A percentile compares a stretch with the other conserved stretches of the same genome.
These are phyloP conservation scores for Diutina pseudorugosa DNA, from an alignment of 1,139 yeast genomes.

Conservation along the genomic window DNA sequence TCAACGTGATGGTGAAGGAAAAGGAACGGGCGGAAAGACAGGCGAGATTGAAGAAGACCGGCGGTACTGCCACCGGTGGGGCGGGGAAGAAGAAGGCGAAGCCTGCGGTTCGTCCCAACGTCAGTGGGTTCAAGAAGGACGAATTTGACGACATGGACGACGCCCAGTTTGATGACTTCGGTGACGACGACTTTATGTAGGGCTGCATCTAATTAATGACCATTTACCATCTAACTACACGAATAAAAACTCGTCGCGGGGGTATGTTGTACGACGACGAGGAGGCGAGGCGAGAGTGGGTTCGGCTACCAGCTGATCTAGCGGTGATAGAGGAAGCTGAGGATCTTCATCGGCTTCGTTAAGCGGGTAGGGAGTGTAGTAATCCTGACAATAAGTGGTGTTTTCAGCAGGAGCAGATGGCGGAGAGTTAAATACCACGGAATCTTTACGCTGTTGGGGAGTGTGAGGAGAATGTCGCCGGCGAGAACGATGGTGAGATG, in stretches of 20 bases:
- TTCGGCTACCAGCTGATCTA: neutral
- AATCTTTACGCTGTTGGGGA: neutral
- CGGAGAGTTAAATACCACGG: neutral
- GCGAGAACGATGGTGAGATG: neutral
- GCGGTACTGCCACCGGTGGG: slow-evolving; percentile 85
- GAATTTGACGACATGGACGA: slow-evolving; percentile 42
- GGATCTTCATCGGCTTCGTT: neutral
- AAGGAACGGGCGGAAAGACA: slow-evolving; percentile 86
- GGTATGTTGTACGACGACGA: neutral
- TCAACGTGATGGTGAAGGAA: slow-evolving; percentile 70
- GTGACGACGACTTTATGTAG: slow-evolving; percentile 86
- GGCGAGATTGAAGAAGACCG: slow-evolving; percentile 65
- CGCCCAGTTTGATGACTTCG: slow-evolving; percentile 43
- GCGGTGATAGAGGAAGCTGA: neutral
- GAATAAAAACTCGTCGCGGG: neutral
- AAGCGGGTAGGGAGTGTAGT: neutral
- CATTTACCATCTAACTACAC: neutral
- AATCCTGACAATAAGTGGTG: neutral
- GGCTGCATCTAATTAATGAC: neutral
- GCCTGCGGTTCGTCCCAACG: slow-evolving; percentile 58
- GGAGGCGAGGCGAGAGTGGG: neutral
- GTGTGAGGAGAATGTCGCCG: neutral
- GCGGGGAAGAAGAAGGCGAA: slow-evolving; percentile 93
- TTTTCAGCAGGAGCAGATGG: neutral
- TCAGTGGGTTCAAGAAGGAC: slow-evolving; percentile 61